Percentiles rank a stretch among this genome's conserved stretches.
Conservation (phyloP, 257 asterid species). For the Nicotiana tomentosiformis region DNA sequence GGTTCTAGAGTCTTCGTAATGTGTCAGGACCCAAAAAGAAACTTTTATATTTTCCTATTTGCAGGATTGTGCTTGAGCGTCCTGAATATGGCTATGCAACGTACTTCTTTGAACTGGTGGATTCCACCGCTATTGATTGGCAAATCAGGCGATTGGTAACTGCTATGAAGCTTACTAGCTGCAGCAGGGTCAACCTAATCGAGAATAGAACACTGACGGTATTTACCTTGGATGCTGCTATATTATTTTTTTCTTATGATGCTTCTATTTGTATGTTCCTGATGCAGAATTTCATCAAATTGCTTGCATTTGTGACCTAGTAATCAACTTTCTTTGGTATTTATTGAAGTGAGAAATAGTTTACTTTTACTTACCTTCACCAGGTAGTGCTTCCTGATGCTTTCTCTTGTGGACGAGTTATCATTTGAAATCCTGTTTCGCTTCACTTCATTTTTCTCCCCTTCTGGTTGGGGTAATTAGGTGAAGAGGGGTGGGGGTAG, state of each 20-base stretch:
- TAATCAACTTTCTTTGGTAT: not conserved
- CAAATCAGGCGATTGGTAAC: slow-evolving; percentile 76
- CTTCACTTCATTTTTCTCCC: not conserved
- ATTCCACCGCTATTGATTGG: slow-evolving; percentile 59
- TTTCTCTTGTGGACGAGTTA: not conserved
- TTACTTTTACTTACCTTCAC: not conserved
- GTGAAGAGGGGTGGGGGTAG: not conserved
- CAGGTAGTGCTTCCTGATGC: not conserved
- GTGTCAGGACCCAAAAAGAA: not conserved
- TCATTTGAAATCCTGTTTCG: not conserved
- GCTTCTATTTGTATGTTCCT: not conserved
- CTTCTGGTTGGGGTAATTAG: not conserved
- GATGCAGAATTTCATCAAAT: not conserved
- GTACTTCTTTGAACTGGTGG: slow-evolving; percentile 73
- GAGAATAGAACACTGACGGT: slow-evolving; percentile 80
- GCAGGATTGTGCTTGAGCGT: slow-evolving; percentile 96
- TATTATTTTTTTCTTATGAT: not conserved
- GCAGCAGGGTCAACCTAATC: slow-evolving; percentile 58
- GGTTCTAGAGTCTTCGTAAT: not conserved
- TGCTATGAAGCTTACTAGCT: slow-evolving; percentile 80
- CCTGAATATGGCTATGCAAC: slow-evolving; percentile 98
- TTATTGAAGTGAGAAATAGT: not conserved
- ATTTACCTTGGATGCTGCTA: slow-evolving; percentile 17
- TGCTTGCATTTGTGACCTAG: not conserved
- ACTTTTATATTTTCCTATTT: slow-evolving; percentile 14